phyloP scores from a whole-genome alignment of 805 yeast species.

The Lipomyces sp. region DNA sequence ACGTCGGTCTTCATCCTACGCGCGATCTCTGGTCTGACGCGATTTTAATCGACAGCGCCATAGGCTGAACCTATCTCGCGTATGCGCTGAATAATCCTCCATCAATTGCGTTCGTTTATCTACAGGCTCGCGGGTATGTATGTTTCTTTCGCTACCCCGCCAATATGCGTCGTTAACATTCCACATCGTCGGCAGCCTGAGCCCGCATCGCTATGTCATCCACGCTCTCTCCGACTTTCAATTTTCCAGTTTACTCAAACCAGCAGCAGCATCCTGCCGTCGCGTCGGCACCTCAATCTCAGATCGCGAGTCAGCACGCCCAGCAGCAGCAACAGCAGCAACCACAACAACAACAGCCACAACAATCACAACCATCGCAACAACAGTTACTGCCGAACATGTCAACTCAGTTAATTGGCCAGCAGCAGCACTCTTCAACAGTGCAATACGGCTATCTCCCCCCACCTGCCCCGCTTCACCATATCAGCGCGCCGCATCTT shows the following conservation, averaged over 20 bases:
- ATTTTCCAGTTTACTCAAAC: slow-evolving; percentile 2
- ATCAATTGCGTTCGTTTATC: background rate
- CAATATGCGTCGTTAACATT: background rate
- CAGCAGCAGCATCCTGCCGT: slow-evolving; percentile 5
- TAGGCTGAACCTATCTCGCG: too few species aligned
- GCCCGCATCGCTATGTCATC: slow-evolving; percentile 7
- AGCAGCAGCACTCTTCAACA: background rate
- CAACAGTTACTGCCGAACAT: slow-evolving; percentile 13
- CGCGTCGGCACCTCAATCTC: background rate
- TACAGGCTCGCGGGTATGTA: background rate
- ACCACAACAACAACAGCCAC: slow-evolving; percentile 11
- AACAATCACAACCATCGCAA: slow-evolving; percentile 6
- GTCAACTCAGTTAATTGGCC: background rate
- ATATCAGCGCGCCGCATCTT: background rate
- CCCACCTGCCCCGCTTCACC: slow-evolving; percentile 11
- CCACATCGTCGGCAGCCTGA: background rate
- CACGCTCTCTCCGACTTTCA: slow-evolving; percentile 2
- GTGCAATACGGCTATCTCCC: slow-evolving; percentile 11
- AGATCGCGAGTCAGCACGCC: background rate
- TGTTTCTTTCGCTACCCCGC: background rate
- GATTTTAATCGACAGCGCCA: too few species aligned
- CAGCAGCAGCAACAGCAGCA: slow-evolving; percentile 12
- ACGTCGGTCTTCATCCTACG: background rate
- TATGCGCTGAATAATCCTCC: background rate
- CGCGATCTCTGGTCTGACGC: too few species aligned